Evolutionary conservation across 352 stramenopile genomes (phyloP).

Genomic region (Phytophthora pluvialis): DNA sequence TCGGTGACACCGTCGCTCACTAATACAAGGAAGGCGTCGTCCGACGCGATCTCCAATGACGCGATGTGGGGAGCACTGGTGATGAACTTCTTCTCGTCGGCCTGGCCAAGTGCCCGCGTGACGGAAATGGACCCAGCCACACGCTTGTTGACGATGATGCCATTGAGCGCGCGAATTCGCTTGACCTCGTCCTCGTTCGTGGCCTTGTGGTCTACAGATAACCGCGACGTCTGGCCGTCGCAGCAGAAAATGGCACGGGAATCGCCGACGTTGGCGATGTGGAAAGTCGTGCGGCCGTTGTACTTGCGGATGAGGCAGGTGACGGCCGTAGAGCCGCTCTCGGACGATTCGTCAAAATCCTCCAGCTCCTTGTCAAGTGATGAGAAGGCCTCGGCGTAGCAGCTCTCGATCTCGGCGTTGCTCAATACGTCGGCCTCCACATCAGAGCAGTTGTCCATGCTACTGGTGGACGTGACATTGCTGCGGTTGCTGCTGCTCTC

Average conservation of each 20-base stretch:
- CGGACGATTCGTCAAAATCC: conserved; percentile 68
- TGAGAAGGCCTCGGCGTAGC: conserved; percentile 67
- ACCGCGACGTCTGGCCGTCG: conserved; percentile 50
- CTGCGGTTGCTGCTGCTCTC: conserved; percentile 52
- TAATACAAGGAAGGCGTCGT: conserved; percentile 76
- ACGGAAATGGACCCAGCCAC: conserved; percentile 76
- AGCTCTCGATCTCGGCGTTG: conserved; percentile 63
- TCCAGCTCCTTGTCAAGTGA: conserved; percentile 70
- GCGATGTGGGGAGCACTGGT: conserved; percentile 66
- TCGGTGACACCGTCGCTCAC: conserved; percentile 82
- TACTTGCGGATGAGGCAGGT: conserved; percentile 72
- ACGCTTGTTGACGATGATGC: conserved; percentile 87
- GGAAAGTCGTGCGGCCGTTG: conserved; percentile 64
- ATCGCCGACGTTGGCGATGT: conserved; percentile 83
- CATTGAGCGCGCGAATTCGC: conserved; percentile 74
- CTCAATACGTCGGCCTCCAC: conserved; percentile 57
- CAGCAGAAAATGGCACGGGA: conserved; percentile 76
- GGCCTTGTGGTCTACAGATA: conserved; percentile 82
- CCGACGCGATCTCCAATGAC: conserved; percentile 55
- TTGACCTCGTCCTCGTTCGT: conserved; percentile 79
- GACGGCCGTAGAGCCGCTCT: conserved; percentile 78
- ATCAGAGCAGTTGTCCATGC: conserved; percentile 39
- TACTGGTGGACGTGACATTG: conserved; percentile 57
- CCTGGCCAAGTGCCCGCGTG: conserved; percentile 77
- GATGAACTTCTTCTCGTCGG: conserved; percentile 86